phyloP scores from a whole-genome alignment of 768 basidiomycete genomes.

The Phylloporus sp. region DNA sequence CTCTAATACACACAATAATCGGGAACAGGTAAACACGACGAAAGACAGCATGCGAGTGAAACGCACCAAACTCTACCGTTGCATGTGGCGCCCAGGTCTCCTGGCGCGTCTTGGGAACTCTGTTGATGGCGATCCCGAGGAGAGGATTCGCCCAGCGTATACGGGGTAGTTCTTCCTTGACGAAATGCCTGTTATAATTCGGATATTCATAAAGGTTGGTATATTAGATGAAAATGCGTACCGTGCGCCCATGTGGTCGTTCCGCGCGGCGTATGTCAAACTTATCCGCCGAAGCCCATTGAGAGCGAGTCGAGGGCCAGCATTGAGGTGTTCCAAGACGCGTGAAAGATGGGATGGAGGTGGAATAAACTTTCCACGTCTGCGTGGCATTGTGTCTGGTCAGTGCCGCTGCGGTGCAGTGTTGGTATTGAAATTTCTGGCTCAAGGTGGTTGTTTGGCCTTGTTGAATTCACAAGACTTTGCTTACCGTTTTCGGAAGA shows the following conservation, averaged over 20 bases:
- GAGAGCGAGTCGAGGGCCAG: conserved; percentile 49
- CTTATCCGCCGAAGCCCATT: conserved; percentile 47
- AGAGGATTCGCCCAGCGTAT: conserved; percentile 75
- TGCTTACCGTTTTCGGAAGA: not conserved
- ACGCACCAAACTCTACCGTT: conserved; percentile 61
- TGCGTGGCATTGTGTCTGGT: conserved; percentile 21
- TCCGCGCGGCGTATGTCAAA: conserved; percentile 54
- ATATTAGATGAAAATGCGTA: conserved; percentile 20
- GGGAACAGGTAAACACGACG: too few relatives aligned
- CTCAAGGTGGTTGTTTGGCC: conserved; percentile 3
- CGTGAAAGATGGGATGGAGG: conserved; percentile 55
- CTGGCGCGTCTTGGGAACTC: conserved; percentile 46
- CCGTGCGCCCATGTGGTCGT: conserved; percentile 77
- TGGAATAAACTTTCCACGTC: conserved; percentile 31
- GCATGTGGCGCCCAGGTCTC: conserved; percentile 63
- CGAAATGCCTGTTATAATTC: conserved; percentile 50
- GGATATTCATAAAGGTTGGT: not conserved
- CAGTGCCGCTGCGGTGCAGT: not conserved
- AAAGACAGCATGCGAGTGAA: not conserved
- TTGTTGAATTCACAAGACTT: conserved; percentile 9
- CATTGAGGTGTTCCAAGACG: conserved; percentile 49
- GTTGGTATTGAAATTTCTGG: not conserved
- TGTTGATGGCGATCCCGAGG: conserved; percentile 57
- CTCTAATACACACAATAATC: conserved; percentile 29
- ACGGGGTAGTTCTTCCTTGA: conserved; percentile 72